Conservation (phyloP, 2,329 filamentous ascomycete genomes). For the Penicillium polonicum region DNA sequence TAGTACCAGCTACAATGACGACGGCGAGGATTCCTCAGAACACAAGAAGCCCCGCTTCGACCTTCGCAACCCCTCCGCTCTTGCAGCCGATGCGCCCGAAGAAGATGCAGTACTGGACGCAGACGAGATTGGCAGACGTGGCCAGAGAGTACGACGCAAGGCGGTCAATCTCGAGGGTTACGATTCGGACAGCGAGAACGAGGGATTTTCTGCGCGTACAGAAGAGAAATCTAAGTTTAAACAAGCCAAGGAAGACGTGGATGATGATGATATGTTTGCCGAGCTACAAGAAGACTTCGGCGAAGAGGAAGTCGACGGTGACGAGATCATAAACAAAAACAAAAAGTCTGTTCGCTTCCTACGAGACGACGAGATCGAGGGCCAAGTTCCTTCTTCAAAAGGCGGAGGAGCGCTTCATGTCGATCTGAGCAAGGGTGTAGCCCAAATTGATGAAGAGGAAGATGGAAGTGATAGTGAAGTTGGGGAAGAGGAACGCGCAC, state of each 20-base stretch:
- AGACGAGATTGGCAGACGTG: slow-evolving; percentile 80
- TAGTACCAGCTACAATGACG: slow-evolving; percentile 65
- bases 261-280: slow-evolving; percentile 78
- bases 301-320: slow-evolving; percentile 53
- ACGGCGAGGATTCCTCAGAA: slow-evolving; percentile 45
- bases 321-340: slow-evolving; percentile 56
- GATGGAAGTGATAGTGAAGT: slow-evolving; percentile 57
- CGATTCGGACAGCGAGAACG: slow-evolving; percentile 88
- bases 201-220: slow-evolving; percentile 77
- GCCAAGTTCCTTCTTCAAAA: slow-evolving; percentile 72
- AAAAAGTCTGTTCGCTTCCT: slow-evolving; percentile 63
- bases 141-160: slow-evolving; percentile 77
- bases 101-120: slow-evolving; percentile 78
- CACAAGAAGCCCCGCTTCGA: slow-evolving; percentile 88
- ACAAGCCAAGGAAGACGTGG: slow-evolving; percentile 37
- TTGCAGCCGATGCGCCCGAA: slow-evolving; percentile 77
- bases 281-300: slow-evolving; percentile 61
- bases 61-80: slow-evolving; percentile 85
- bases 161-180: slow-evolving; percentile 97
- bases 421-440: slow-evolving; percentile 54
- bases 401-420: slow-evolving; percentile 66
- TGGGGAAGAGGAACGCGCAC: slow-evolving; percentile 67
- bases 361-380: slow-evolving; percentile 67
- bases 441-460: slow-evolving; percentile 63
- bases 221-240: slow-evolving; percentile 54